phyloP scores from a whole-genome alignment of 768 basidiomycete species.

The Suillus plorans region DNA sequence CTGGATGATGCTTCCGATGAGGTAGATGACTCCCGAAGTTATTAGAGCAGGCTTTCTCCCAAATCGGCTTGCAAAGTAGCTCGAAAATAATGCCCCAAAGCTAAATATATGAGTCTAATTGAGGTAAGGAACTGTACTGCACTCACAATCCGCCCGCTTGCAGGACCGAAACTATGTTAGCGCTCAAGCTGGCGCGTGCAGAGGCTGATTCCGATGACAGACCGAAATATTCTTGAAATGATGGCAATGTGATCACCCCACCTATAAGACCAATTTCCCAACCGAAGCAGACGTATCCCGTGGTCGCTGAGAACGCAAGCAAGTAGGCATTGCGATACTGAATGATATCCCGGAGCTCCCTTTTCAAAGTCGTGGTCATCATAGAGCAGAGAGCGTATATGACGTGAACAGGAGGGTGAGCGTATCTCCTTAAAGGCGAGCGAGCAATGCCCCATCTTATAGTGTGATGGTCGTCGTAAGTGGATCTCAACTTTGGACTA shows the following conservation, averaged over 20 bases:
- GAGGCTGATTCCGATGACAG: constrained; percentile 25
- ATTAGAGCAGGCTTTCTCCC: constrained; percentile 36
- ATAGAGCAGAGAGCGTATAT: neutral
- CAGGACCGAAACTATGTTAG: constrained; percentile 39
- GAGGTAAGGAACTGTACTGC: neutral
- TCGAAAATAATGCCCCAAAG: constrained; percentile 30
- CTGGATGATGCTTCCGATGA: constrained; percentile 37
- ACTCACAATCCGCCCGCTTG: constrained; percentile 37
- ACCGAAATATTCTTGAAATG: constrained; percentile 36
- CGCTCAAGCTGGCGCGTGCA: constrained; percentile 28
- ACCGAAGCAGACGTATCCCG: constrained; percentile 35
- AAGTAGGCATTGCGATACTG: constrained; percentile 36
- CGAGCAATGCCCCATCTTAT: neutral
- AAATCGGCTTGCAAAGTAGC: constrained; percentile 30
- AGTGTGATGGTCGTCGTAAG: neutral
- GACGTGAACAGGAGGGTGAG: neutral
- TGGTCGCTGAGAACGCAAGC: constrained; percentile 33
- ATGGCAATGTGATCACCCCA: constrained; percentile 35
- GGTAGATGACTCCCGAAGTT: constrained; percentile 29
- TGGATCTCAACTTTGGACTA: neutral
- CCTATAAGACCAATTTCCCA: constrained; percentile 40
- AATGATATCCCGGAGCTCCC: constrained; percentile 18
- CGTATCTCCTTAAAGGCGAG: neutral
- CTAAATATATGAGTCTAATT: constrained; percentile 9
- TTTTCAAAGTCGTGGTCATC: constrained; percentile 21